Base-by-base conservation (phyloP, 1,284 basidiomycete species). In the Taiwanofungus camphoratus region DNA sequence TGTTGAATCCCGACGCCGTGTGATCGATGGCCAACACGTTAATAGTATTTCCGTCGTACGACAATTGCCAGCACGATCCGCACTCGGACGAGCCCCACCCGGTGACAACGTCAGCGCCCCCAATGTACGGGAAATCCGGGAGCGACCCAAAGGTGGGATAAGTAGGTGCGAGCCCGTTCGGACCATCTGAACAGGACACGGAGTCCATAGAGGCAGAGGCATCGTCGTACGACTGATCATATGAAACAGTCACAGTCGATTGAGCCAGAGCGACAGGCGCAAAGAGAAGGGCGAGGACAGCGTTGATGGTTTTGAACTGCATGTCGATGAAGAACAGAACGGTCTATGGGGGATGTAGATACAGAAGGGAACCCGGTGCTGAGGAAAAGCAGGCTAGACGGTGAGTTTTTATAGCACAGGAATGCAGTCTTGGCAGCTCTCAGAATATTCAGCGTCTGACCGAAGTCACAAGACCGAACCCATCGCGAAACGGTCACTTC, bases 181-280 rank as follows among this genome's bases (percentile, higher is more conserved):
- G 22, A 4, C 71, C 73, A 41, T 74, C 58, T 1, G 77, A 78
- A 55, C 77, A 79, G 4, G 74, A 66, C 36, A 76, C 64, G 13
- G 42, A 56, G 43, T 52, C 5, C 27, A 76, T 57, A 6, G 67
- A 58, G 23, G 50, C 47, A 13, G 48, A 44, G 9, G 51, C 16
- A 20, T 65, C 49, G 57, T 74, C 72, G 57, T 77, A 79, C 16
- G 51, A 50, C 24, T 55, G 40, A 55, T 74, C 70, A 52, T 66
- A 74, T 6, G 66, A 64, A 26, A 72, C 56, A 21, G 51, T 52
- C 36, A 74, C 65, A 29, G 58, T 64, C 34, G 61, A 27, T 27
- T 53, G 52, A 11, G 44, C 48, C 32, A 51, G 42, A 16, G 54
- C 51, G 46, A 53, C 48, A 18, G 56, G 50, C n/a, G n/a, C 41